Conservation (phyloP, 139 green algal genomes). For the Picochlorum costavermella region DNA sequence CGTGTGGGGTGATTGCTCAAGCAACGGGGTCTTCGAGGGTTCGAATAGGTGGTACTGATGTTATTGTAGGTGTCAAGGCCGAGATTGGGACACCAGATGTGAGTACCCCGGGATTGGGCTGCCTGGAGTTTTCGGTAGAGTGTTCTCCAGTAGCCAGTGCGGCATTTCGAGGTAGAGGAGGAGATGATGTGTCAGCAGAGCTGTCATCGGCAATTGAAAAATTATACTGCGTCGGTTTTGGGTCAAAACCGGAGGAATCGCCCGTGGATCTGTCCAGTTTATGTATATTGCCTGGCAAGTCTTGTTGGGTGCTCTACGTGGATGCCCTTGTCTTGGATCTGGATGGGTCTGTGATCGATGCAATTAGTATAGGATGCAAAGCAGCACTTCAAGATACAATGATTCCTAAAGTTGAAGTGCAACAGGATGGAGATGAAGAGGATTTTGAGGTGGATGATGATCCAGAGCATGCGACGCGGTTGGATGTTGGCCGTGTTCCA, state of each 20-base stretch:
- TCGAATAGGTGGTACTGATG: slow-evolving; percentile 62
- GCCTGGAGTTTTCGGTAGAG: slow-evolving; percentile 58
- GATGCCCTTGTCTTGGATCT: slow-evolving; percentile 75
- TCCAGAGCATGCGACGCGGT: background rate
- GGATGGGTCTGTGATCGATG: slow-evolving; percentile 73
- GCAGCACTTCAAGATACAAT: slow-evolving; percentile 13
- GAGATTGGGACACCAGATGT: slow-evolving; percentile 39
- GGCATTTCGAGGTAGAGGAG: slow-evolving; percentile 60
- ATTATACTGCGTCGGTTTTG: slow-evolving; percentile 16
- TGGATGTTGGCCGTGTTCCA: slow-evolving; percentile 8
- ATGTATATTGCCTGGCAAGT: slow-evolving; percentile 66
- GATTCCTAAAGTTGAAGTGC: slow-evolving; percentile 10
- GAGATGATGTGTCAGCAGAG: slow-evolving; percentile 51
- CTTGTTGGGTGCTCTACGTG: slow-evolving; percentile 70
- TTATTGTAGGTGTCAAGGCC: slow-evolving; percentile 72
- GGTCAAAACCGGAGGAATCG: background rate
- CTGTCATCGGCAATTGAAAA: slow-evolving; percentile 47
- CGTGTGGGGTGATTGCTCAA: slow-evolving; percentile 63
- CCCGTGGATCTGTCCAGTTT: slow-evolving; percentile 47
- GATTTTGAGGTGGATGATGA: slow-evolving; percentile 22
- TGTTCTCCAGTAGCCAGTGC: slow-evolving; percentile 65
- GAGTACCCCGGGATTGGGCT: slow-evolving; percentile 41
- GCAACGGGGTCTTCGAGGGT: slow-evolving; percentile 67
- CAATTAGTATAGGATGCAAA: slow-evolving; percentile 56
- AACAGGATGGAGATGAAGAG: slow-evolving; percentile 12